Base-by-base conservation (phyloP, 1,284 basidiomycete genomes). In the Cutaneotrichosporon sp. region DNA sequence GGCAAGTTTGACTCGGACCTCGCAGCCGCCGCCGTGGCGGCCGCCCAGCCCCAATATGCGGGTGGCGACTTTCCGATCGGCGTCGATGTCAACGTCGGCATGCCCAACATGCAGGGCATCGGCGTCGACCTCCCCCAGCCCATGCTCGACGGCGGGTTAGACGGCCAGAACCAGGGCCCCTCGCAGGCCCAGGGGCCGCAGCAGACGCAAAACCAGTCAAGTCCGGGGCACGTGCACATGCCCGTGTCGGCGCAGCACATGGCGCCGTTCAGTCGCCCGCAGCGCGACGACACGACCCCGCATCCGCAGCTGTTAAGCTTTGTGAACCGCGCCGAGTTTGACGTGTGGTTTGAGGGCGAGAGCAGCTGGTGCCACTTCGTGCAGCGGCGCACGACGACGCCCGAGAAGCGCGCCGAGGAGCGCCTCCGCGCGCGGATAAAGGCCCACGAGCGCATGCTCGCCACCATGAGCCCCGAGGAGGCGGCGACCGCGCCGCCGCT, bases 281-380 rank as follows among this genome's bases (percentile, higher is more conserved):
- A 69, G 16, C 63, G 76, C 22, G 64, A 64, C 45, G 70, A 71
- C 9, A 54, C 63, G 8, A 72, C 72, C n/a, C 73, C 73, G 10
- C 65, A 69, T 64, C 77, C 77, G 4, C 61, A 71, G 49, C 54
- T 68, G 29, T 58, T 72, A 4, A 47, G 51, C 16, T 79, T 79
- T 51, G 42, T 51, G 1, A 69, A 60, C 45, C 59, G 67, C 45
- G 61, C 57, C 25, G 64, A 73, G 46, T 79, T 79, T 54, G 65
- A 74, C 0, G 65, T 59, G 5, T 79, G 77, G 77, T 63, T 79
- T 20, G 67, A 69, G 53, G 75, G 72, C 20, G 77, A 79, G 64
- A 67, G 60, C 38, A 69, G 65, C 50, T 79, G 77, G 77, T 79
- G 77, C 66, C 77, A 79, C 67, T 77, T 71, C 54, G 77, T 79